A percentile compares a stretch with the other conserved stretches of the same genome.
Evolutionary conservation across 805 yeast genomes (phyloP).

Genomic region (Scheffersomyces coipomensis): DNA sequence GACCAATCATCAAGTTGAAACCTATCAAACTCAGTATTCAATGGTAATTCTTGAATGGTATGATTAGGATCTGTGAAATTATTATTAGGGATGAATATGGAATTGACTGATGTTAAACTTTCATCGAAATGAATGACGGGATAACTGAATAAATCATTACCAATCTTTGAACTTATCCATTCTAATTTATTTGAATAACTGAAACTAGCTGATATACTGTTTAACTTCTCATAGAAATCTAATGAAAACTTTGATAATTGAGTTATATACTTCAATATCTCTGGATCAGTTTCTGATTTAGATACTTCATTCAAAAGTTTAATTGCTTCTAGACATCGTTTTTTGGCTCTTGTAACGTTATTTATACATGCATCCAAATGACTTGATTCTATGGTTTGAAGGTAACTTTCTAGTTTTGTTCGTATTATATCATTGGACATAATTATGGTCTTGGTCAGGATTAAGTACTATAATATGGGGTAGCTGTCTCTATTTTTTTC

Average conservation of each 20-base stretch:
- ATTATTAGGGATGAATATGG: constrained; percentile 1
- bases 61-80: constrained; percentile 4
- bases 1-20: constrained; percentile 41
- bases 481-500: no score
- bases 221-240: constrained; percentile 16
- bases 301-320: constrained; percentile 20
- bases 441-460: no score
- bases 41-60: constrained; percentile 12
- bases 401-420: constrained; percentile 1
- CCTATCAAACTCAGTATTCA: constrained; percentile 6
- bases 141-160: constrained; percentile 11
- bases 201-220: neutral
- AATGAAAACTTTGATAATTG: constrained; percentile 19
- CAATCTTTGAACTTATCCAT: constrained; percentile 26
- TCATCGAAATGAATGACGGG: constrained; percentile 17
- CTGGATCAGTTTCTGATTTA: constrained; percentile 5
- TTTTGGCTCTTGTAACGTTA: constrained; percentile 14
- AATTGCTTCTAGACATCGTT: constrained; percentile 18
- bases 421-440: neutral
- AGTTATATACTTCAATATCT: constrained; percentile 2
- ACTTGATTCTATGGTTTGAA: constrained; percentile 13
- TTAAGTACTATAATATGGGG: no score
- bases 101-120: constrained; percentile 7
- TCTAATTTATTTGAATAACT: constrained; percentile 16
- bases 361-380: constrained; percentile 13